Evolutionary conservation across 2,329 filamentous ascomycete genomes (phyloP), one percentile per base, ranked within the genome.

Genomic region (Alternaria conjuncta): DNA sequence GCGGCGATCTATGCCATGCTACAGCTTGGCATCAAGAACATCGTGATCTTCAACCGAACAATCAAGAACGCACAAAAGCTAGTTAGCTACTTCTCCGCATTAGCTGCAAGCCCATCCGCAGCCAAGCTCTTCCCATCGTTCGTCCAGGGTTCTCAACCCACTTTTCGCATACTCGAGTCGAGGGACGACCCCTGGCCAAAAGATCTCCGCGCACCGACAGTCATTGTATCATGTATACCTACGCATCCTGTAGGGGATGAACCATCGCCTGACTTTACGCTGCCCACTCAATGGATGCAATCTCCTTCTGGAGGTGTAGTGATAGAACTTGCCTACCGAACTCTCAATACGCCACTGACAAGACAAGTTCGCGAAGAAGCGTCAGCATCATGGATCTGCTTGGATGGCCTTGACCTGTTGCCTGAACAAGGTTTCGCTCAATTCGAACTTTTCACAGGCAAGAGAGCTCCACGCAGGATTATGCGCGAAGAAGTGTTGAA

Each of bases 371-470:
- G 89, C 18, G 81, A 83, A 57, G 79, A 87, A 76, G 83, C 87
- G n/a, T 82, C 87, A 59, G 82, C 85, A 66, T 86, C 91, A 32
- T 94, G 91, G 91, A 88, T 93, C 0, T 84, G 91, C 10, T 86
- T 94, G 76, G 90, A 94, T 72, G 91, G 92, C 0, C 81, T 94
- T 15, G 91, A 94, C 69, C 83, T 93, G 30, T 79, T 94, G 11
- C 90, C 90, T 0, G 92, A 94, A 75, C 92, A 94, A 74, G 92
- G 90, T 0, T 92, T 92, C 76, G 91, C 91, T 1, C 91, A 94
- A 71, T 94, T 94, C 73, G 92, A 94, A 78, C 80, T 94, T 2
- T 93, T 94, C 75, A 94, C 91, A 0, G 92, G 91, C 0, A 84
- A 90, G 45, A 87, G 89, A 78, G 90, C 91, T 13, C 91, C 91